A percentile compares a stretch with the other conserved stretches of the same genome.
Conservation (phyloP, 2,329 filamentous ascomycete genomes). For the Parafenestella ontariensis region DNA sequence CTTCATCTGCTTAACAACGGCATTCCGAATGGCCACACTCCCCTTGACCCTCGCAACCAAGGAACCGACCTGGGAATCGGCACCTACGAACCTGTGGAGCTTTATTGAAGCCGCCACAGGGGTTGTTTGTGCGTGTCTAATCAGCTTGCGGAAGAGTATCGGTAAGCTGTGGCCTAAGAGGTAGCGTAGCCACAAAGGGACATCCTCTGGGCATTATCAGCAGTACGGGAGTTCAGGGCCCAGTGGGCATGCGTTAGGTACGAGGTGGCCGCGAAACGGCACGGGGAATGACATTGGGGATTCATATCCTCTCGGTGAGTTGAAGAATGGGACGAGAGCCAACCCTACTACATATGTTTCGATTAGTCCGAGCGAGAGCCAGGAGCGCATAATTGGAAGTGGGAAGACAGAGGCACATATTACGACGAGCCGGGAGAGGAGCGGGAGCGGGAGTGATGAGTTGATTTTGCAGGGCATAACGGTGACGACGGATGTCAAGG, state of each 20-base stretch:
- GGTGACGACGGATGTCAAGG: conserved; percentile 14
- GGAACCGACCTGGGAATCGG: conserved; percentile 32
- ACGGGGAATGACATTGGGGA: not conserved
- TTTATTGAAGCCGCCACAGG: conserved; percentile 37
- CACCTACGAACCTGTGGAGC: conserved; percentile 37
- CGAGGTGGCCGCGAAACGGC: not conserved
- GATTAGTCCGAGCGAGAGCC: conserved; percentile 20
- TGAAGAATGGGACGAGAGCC: conserved; percentile 7
- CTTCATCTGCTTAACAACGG: conserved; percentile 35
- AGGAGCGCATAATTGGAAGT: conserved; percentile 15
- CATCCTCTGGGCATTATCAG: conserved; percentile 8
- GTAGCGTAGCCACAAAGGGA: conserved; percentile 16
- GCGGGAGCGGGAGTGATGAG: conserved; percentile 8
- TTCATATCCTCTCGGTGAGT: conserved; percentile 4
- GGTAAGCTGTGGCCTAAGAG: conserved; percentile 18
- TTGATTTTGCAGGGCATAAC: conserved; percentile 11
- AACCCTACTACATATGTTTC: conserved; percentile 7
- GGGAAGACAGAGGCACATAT: conserved; percentile 4
- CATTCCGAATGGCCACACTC: conserved; percentile 35
- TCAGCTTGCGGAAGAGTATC: conserved; percentile 29
- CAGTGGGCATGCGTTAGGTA: not conserved
- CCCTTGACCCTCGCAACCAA: conserved; percentile 22
- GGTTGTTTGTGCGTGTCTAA: conserved; percentile 37
- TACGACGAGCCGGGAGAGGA: not conserved
- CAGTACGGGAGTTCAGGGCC: conserved; percentile 4